A percentile compares a stretch with the other conserved stretches of the same genome.
phyloP scores from a whole-genome alignment of 257 asterid species.

The Lycium barbarum region DNA sequence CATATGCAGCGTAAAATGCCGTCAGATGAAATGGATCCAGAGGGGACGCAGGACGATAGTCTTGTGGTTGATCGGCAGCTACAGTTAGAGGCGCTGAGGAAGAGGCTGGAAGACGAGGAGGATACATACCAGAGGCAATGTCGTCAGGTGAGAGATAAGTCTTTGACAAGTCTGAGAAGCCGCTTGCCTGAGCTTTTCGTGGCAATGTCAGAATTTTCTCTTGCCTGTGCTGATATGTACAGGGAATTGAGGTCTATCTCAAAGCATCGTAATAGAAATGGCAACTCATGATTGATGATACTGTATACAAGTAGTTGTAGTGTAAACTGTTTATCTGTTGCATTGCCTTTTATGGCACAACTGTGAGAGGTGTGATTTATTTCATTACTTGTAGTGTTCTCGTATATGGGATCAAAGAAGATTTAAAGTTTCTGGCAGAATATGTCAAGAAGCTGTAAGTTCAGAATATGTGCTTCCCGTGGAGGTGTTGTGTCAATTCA shows the following conservation, averaged over 20 bases:
- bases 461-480: slow-evolving; percentile 18
- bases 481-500: not conserved
- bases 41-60: slow-evolving; percentile 47
- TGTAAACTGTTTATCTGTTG: not conserved
- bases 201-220: slow-evolving; percentile 72
- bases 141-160: slow-evolving; percentile 79
- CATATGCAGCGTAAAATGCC: slow-evolving; percentile 69
- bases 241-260: slow-evolving; percentile 61
- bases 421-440: not conserved
- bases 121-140: slow-evolving; percentile 72
- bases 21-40: slow-evolving; percentile 71
- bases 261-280: slow-evolving; percentile 44
- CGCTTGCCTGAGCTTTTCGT: slow-evolving; percentile 79
- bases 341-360: not conserved
- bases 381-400: slow-evolving; percentile 9
- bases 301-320: slow-evolving; percentile 11
- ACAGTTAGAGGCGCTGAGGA: slow-evolving; percentile 56
- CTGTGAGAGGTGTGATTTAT: not conserved
- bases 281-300: slow-evolving; percentile 34
- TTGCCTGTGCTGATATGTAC: slow-evolving; percentile 87
- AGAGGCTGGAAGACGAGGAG: slow-evolving; percentile 72
- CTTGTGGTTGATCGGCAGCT: slow-evolving; percentile 57
- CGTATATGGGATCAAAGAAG: slow-evolving; percentile 2
- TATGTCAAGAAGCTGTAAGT: not conserved
- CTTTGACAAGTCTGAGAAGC: slow-evolving; percentile 72